Conservation (phyloP, 495 filamentous ascomycete genomes). For the Podospora appendiculata region DNA sequence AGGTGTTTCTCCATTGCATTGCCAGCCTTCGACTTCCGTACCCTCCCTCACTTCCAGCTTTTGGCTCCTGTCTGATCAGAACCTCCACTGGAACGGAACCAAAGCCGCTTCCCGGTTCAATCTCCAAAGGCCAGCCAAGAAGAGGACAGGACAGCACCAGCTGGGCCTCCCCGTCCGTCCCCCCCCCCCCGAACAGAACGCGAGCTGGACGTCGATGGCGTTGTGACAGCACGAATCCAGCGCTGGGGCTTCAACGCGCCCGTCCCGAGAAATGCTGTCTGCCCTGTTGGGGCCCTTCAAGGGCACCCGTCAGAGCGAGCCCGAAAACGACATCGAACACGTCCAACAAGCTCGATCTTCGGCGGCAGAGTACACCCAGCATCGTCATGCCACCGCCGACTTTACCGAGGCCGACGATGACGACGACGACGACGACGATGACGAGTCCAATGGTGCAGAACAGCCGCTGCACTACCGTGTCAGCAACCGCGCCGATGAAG, state of each 20-base stretch:
- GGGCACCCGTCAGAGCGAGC: slow-evolving; percentile 17
- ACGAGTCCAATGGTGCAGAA: slow-evolving; percentile 36
- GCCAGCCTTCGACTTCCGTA: no score
- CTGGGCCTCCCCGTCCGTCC: no score
- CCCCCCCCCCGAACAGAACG: no score
- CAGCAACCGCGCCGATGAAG: slow-evolving; percentile 25
- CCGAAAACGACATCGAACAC: slow-evolving; percentile 21
- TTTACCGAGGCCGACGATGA: slow-evolving; percentile 49
- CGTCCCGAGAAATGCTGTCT: slow-evolving; percentile 30
- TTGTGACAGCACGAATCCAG: slow-evolving; percentile 10
- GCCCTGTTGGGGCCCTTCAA: slow-evolving; percentile 33
- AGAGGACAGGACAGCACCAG: background rate
- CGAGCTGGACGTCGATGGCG: slow-evolving; percentile 18
- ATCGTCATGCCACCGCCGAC: slow-evolving; percentile 48
- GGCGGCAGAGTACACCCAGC: slow-evolving; percentile 26
- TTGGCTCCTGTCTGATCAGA: no score
- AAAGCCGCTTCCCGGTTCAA: no score
- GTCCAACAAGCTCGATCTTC: slow-evolving; percentile 26
- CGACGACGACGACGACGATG: slow-evolving; percentile 26
- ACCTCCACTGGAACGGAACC: no score
- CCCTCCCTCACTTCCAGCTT: no score
- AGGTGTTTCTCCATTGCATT: background rate
- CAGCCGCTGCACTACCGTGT: slow-evolving; percentile 14
- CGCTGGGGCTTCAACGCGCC: slow-evolving; percentile 11
- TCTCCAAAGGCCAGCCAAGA: background rate